These are phyloP conservation scores for Platanus orientalis DNA, from an alignment of 164 flowering plant genomes.

Conservation along the genomic window DNA sequence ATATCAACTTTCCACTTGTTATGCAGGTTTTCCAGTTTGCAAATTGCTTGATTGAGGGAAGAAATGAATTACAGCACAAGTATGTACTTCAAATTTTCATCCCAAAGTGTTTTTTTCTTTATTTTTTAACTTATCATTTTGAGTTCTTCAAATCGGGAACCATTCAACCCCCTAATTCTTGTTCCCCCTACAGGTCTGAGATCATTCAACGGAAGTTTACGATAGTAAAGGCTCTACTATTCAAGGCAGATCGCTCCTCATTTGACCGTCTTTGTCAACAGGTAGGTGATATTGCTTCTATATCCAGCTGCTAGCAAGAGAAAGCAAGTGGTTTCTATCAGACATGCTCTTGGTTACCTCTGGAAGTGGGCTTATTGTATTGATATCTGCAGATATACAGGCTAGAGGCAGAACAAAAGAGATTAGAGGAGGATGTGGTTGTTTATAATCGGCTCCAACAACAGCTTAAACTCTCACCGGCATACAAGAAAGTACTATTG, in stretches of 20 bases:
- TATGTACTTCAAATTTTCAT: conserved; percentile 23
- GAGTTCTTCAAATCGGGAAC: neutral
- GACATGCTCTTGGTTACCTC: neutral
- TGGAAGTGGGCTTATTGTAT: conserved; percentile 1
- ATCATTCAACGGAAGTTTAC: conserved; percentile 62
- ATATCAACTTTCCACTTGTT: neutral
- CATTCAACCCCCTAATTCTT: neutral
- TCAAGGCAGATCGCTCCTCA: conserved; percentile 78
- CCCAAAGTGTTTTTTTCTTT: neutral
- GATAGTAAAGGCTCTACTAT: conserved; percentile 61
- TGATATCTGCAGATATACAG: conserved; percentile 55
- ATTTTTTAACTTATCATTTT: neutral
- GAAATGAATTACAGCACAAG: conserved; percentile 72
- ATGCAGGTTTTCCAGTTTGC: conserved; percentile 78
- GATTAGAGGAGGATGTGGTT: conserved; percentile 76
- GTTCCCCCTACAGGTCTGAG: conserved; percentile 50
- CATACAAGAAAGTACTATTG: conserved; percentile 67
- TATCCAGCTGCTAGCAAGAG: neutral
- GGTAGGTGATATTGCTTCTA: conserved; percentile 30
- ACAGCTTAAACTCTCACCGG: conserved; percentile 84
- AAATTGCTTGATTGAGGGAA: conserved; percentile 73
- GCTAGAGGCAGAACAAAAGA: conserved; percentile 72
- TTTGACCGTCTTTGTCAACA: conserved; percentile 75
- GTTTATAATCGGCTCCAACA: conserved; percentile 83
- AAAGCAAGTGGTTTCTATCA: neutral